These are phyloP conservation scores for Wallacemonas sp. DNA, from an alignment of 208 protist genomes.

Conservation along the genomic window DNA sequence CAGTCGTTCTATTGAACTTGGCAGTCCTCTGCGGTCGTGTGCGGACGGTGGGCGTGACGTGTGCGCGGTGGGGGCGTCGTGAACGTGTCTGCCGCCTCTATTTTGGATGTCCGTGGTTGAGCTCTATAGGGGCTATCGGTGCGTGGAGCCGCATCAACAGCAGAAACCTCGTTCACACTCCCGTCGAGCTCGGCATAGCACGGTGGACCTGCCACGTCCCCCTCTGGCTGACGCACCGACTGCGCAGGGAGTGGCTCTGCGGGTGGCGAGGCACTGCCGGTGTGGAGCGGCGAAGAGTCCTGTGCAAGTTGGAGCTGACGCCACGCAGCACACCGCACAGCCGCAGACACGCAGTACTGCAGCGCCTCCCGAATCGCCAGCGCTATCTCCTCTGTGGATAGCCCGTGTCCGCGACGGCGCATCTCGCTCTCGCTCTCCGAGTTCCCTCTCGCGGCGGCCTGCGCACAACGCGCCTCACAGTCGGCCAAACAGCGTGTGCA, in stretches of 20 bases:
- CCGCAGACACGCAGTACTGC: constrained; percentile 52
- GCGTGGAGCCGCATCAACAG: too few relatives aligned
- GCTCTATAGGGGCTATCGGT: too few relatives aligned
- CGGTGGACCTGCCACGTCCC: too few relatives aligned
- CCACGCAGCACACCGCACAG: constrained; percentile 30
- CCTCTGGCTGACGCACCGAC: too few relatives aligned
- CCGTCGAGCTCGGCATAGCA: too few relatives aligned
- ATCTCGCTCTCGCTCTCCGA: constrained; percentile 22
- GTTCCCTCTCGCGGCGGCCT: constrained; percentile 51
- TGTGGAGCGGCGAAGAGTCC: too few relatives aligned
- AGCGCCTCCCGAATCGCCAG: constrained; percentile 59
- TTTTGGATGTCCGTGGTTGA: not conserved
- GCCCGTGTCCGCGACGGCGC: constrained; percentile 11
- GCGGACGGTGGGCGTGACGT: not conserved
- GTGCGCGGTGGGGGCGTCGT: not conserved
- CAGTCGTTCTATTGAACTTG: constrained; percentile 50
- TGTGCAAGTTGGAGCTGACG: not conserved
- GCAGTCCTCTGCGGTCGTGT: constrained; percentile 30
- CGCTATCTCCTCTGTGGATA: constrained; percentile 26
- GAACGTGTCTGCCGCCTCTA: not conserved
- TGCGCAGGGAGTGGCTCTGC: too few relatives aligned
- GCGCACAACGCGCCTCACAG: constrained; percentile 49
- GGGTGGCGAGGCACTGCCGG: too few relatives aligned
- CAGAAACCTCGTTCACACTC: too few relatives aligned
- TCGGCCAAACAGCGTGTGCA: constrained; percentile 19